A percentile compares a stretch with the other conserved stretches of the same genome.
These are phyloP conservation scores for Fusarium metavorans DNA, from an alignment of 2,329 filamentous ascomycete species.

Conservation along the genomic window DNA sequence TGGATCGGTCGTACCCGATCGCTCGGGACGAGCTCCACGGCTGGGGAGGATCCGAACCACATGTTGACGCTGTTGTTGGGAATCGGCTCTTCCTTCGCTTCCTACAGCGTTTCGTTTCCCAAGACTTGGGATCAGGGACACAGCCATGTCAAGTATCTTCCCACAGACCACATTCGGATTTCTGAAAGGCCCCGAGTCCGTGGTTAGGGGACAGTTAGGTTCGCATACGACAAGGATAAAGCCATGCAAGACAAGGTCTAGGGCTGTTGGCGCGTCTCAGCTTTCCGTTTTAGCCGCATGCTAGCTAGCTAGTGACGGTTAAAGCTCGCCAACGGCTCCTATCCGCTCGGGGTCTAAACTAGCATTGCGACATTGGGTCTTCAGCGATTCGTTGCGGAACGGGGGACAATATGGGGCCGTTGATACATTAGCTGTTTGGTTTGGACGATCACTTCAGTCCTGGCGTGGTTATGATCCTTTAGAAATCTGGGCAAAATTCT, in stretches of 20 bases:
- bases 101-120: neutral
- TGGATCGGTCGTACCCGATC: slow-evolving; percentile 26
- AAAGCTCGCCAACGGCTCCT: neutral
- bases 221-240: neutral
- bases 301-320: neutral
- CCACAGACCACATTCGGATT: neutral
- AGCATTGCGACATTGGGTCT: neutral
- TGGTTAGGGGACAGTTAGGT: neutral
- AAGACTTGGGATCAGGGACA: neutral
- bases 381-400: neutral
- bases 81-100: neutral
- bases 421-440: neutral
- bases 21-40: slow-evolving; percentile 14
- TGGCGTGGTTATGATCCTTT: neutral
- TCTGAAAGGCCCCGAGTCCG: neutral
- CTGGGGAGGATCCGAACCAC: slow-evolving; percentile 12
- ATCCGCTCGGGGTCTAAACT: neutral
- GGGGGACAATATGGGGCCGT: neutral
- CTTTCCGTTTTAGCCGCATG: neutral
- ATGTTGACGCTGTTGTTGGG: neutral
- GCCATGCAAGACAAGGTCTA: neutral
- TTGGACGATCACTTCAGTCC: neutral
- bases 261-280: neutral
- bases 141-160: neutral
- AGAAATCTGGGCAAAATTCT: neutral